A percentile compares a stretch with the other conserved stretches of the same genome.
These are phyloP conservation scores for Picochlorum sp. DNA, from an alignment of 139 green algal genomes.

Conservation along the genomic window DNA sequence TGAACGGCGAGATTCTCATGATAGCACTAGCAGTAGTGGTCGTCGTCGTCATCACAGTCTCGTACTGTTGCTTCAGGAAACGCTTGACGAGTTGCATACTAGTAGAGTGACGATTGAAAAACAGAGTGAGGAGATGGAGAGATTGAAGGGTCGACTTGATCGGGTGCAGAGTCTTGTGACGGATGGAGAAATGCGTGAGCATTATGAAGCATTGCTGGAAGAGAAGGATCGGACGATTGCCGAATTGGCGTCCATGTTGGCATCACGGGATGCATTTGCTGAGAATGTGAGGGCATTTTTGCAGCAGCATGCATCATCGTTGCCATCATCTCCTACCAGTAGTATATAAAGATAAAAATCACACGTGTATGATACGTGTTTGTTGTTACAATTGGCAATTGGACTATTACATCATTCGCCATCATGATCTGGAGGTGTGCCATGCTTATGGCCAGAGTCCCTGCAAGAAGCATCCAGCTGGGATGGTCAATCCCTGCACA, in stretches of 20 bases:
- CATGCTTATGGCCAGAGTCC: conserved; percentile 38
- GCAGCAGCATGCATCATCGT: background rate
- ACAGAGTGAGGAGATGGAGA: no score
- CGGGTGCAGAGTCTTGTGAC: no score
- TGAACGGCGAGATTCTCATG: no score
- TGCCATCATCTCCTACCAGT: background rate
- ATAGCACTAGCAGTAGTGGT: no score
- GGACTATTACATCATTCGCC: background rate
- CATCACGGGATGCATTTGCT: conserved; percentile 6
- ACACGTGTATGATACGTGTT: no score
- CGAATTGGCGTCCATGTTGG: conserved; percentile 5
- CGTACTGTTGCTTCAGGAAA: no score
- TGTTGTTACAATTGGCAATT: no score
- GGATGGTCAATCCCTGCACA: conserved; percentile 57
- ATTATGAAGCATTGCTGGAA: conserved; percentile 1
- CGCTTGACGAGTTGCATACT: no score
- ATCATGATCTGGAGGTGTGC: conserved; percentile 16
- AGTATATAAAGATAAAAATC: background rate
- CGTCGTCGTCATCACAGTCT: no score
- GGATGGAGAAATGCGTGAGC: background rate
- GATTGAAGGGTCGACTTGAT: no score
- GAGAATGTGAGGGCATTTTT: conserved; percentile 12
- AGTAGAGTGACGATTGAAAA: no score
- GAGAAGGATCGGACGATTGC: background rate
- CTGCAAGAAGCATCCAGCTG: conserved; percentile 57